These are phyloP conservation scores for Spathaspora sp. DNA, from an alignment of 1,139 yeast species.

Conservation along the genomic window DNA sequence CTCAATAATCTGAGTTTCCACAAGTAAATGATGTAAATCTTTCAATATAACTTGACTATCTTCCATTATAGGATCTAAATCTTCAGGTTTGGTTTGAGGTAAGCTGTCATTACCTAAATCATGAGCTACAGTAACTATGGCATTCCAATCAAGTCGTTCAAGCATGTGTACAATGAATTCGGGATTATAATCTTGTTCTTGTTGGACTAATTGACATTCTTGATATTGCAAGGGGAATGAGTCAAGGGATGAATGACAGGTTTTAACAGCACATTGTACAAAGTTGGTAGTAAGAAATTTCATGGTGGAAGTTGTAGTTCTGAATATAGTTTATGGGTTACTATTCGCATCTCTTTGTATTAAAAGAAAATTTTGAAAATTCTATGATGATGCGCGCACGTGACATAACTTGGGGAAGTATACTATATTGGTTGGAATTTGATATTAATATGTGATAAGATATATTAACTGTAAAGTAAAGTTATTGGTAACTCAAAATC, in stretches of 20 bases:
- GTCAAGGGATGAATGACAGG: slow-evolving; percentile 71
- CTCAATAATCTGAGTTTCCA: slow-evolving; percentile 82
- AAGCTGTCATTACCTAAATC: slow-evolving; percentile 71
- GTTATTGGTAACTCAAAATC: too few relatives aligned
- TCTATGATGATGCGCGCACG: too few relatives aligned
- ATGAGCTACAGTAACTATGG: slow-evolving; percentile 69
- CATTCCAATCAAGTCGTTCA: slow-evolving; percentile 86
- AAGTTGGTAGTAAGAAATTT: slow-evolving; percentile 92
- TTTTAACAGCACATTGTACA: slow-evolving; percentile 87
- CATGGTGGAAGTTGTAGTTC: slow-evolving; percentile 48
- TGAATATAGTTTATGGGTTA: background rate
- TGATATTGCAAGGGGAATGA: slow-evolving; percentile 79
- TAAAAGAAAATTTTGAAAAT: background rate
- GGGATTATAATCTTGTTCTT: slow-evolving; percentile 81
- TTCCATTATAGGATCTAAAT: slow-evolving; percentile 50
- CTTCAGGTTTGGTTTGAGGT: slow-evolving; percentile 67
- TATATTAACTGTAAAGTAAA: too few relatives aligned
- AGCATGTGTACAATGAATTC: slow-evolving; percentile 76
- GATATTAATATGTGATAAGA: too few relatives aligned
- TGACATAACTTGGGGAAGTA: too few relatives aligned
- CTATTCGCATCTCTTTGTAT: background rate
- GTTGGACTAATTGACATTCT: slow-evolving; percentile 72
- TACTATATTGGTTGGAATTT: too few relatives aligned
- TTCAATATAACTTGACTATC: slow-evolving; percentile 63
- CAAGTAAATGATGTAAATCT: slow-evolving; percentile 74